A percentile compares a stretch with the other conserved stretches of the same genome.
These are phyloP conservation scores for Batkoa obscura DNA, from an alignment of 371 early-diverging fungal genomes.

Conservation along the genomic window DNA sequence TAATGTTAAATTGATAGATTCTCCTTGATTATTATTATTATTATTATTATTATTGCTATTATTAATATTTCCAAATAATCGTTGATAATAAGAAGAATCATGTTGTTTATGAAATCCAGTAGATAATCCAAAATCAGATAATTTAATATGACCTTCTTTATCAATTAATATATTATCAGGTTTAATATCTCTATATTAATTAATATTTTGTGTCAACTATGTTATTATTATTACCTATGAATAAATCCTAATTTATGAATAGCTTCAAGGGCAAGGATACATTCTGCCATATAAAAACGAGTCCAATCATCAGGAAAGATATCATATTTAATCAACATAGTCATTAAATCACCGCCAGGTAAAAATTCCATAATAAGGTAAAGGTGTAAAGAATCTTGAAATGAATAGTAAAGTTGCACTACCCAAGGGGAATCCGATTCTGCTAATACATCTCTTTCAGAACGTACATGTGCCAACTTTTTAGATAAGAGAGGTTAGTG, in stretches of 20 bases:
- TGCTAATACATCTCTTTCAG: constrained; percentile 94
- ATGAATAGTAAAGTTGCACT: constrained; percentile 90
- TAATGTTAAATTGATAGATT: constrained; percentile 63
- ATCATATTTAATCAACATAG: constrained; percentile 90
- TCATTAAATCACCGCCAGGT: constrained; percentile 96
- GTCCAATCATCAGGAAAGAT: constrained; percentile 94
- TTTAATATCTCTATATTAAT: constrained; percentile 47
- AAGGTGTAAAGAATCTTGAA: constrained; percentile 85
- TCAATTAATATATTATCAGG: constrained; percentile 77
- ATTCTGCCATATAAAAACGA: constrained; percentile 94
- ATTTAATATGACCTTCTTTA: constrained; percentile 69
- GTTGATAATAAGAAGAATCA: constrained; percentile 83
- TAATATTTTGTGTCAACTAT: neutral
- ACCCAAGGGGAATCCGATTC: constrained; percentile 95
- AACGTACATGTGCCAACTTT: constrained; percentile 86
- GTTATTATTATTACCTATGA: constrained; percentile 51
- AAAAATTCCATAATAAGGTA: constrained; percentile 97
- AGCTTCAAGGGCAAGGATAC: constrained; percentile 82
- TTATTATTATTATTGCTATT: constrained; percentile 20
- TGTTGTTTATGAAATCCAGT: constrained; percentile 97
- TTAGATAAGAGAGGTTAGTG: no score
- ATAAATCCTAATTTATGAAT: constrained; percentile 94
- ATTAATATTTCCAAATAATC: constrained; percentile 22
- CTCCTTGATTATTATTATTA: constrained; percentile 9
- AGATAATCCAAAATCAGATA: constrained; percentile 94